Evolutionary conservation across 2,329 filamentous ascomycete species (phyloP).

Genomic region (Pleomassaria siparia): DNA sequence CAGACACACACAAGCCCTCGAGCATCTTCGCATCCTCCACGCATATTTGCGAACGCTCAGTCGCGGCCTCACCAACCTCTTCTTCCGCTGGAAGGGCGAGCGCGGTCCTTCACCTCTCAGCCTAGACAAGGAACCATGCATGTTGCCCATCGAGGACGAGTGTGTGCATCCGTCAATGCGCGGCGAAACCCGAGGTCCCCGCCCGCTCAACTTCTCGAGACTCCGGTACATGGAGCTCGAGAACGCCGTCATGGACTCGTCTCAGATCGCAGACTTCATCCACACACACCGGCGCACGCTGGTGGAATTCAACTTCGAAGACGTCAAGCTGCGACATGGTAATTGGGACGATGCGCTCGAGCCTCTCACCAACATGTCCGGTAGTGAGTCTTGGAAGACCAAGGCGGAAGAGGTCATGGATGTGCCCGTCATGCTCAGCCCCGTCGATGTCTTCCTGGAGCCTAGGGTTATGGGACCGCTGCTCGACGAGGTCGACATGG

Average conservation of each 20-base stretch:
- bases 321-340: constrained; percentile 69
- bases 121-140: constrained; percentile 69
- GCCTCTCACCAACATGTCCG: constrained; percentile 58
- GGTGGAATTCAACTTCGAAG: constrained; percentile 77
- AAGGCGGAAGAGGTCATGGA: constrained; percentile 47
- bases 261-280: constrained; percentile 71
- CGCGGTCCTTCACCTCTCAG: constrained; percentile 75
- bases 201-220: constrained; percentile 61
- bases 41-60: constrained; percentile 76
- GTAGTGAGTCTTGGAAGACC: constrained; percentile 45
- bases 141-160: constrained; percentile 54
- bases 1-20: constrained; percentile 63
- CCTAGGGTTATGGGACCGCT: constrained; percentile 39
- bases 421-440: constrained; percentile 42
- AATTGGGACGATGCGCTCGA: constrained; percentile 83
- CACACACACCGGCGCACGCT: constrained; percentile 67
- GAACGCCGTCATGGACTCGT: constrained; percentile 71
- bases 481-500: constrained; percentile 33
- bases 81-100: constrained; percentile 74
- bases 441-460: constrained; percentile 27
- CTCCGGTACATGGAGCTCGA: constrained; percentile 70
- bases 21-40: constrained; percentile 67
- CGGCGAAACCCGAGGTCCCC: constrained; percentile 41
- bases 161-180: constrained; percentile 36
- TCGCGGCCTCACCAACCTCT: constrained; percentile 65